Evolutionary conservation across 2,329 filamentous ascomycete genomes (phyloP), one percentile per base, ranked within the genome.

Genomic region (Aspergillus arachidicola): DNA sequence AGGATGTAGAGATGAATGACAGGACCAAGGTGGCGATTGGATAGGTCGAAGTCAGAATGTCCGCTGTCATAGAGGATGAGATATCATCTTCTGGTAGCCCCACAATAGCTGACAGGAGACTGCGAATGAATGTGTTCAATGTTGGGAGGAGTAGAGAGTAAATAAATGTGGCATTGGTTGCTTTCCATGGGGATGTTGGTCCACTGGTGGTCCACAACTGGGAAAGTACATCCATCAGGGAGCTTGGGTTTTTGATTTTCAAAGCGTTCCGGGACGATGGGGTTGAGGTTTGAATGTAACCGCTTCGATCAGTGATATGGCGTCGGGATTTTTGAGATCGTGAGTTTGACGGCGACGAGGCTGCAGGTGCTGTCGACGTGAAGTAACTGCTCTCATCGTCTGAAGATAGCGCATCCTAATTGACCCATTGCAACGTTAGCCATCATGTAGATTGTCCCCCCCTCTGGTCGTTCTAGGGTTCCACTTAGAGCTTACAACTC

Each of bases 171-270:
- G 91, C 88, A 75, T 98, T 98, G 43, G 93, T 92, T 10, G 90
- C 86, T 77, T 97, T 97, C 94, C 94, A 99, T 6, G 97, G 89
- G 5, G 95, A 95, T 85, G 93, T 94, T 0, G 90, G 90, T 41
- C 93, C 92, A 75, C 96, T 94, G 69, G 91, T 94, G 55, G 90
- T 86, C 92, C 95, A 98, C 23, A 98, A 81, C 75, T 96, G 91
- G 7, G 89, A 89, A 64, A 99, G 87, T 3, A 95, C 92, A 68
- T 97, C 93, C 70, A 94, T 86, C 62, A 98, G 84, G 0, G 94
- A 94, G 74, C 94, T 91, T 12, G 91, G 84, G 63, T 89, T 89
- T 67, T 89, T 89, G 23, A 97, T 83, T 28, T 84, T 82, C 26
- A 97, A 84, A 62, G 89, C 88, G 75, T 94, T 86, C 64, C 82